Percentiles rank a stretch among this genome's conserved stretches.
Evolutionary conservation across 176 grass and related monocot genomes (phyloP).

Genomic region (Luzula sylvatica): DNA sequence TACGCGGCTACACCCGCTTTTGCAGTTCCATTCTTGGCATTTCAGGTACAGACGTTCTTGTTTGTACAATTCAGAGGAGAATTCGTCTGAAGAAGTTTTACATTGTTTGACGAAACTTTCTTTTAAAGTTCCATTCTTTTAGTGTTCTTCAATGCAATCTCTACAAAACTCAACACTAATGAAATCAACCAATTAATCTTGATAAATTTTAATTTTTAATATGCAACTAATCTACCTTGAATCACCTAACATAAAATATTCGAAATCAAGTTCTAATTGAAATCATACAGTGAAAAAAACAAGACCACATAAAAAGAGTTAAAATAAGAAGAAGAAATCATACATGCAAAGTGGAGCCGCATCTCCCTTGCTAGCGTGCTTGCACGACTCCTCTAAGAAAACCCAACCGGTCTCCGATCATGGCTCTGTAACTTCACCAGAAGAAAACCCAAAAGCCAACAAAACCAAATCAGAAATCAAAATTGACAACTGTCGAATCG

Average conservation of each 20-base stretch:
- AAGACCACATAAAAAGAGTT: neutral
- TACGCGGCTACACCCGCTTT: conserved; percentile 71
- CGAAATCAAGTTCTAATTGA: neutral
- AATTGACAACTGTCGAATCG: neutral
- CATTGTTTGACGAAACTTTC: conserved; percentile 53
- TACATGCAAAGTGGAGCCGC: conserved; percentile 38
- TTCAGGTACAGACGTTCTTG: conserved; percentile 71
- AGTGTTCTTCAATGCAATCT: conserved; percentile 43
- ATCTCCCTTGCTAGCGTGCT: conserved; percentile 26
- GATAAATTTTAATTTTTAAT: neutral
- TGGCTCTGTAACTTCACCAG: neutral
- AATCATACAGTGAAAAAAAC: neutral
- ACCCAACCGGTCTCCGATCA: conserved; percentile 8
- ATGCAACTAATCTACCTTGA: neutral
- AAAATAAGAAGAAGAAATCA: conserved; percentile 4
- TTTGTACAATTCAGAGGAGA: conserved; percentile 56
- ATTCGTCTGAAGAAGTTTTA: conserved; percentile 29
- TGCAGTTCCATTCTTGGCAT: conserved; percentile 98
- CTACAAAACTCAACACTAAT: conserved; percentile 20
- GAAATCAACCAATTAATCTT: neutral
- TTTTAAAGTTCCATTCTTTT: conserved; percentile 53
- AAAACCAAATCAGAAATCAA: conserved; percentile 15
- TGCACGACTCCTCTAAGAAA: neutral
- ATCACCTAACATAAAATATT: neutral
- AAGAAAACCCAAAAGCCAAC: neutral